Conservation (phyloP, 2,329 filamentous ascomycete species). For the Sarocladium strictum region DNA sequence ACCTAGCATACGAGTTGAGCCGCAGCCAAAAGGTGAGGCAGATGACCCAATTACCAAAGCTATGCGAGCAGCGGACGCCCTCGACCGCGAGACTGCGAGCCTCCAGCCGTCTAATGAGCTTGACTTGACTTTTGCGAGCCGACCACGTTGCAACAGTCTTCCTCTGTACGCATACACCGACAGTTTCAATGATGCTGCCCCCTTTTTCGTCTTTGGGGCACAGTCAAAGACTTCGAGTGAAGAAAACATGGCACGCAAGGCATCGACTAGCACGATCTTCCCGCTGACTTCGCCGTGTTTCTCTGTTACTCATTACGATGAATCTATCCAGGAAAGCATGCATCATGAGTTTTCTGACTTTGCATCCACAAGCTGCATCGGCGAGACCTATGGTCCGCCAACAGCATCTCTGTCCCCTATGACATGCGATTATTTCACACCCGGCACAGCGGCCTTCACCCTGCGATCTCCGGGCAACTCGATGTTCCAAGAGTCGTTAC, state of each 20-base stretch:
- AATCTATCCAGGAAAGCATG: conserved; percentile 14
- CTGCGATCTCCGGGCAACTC: conserved; percentile 29
- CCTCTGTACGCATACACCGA: conserved; percentile 40
- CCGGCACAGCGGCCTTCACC: conserved; percentile 19
- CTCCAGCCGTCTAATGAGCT: conserved; percentile 44
- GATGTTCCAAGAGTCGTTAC: conserved; percentile 33
- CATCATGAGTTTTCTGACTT: conserved; percentile 16
- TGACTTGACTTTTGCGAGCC: conserved; percentile 34
- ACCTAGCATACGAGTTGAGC: no score
- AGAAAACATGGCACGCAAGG: neutral
- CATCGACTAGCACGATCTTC: conserved; percentile 15
- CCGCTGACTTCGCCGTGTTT: conserved; percentile 20
- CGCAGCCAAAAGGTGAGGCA: neutral
- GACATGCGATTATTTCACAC: neutral
- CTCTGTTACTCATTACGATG: conserved; percentile 23
- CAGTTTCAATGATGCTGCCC: conserved; percentile 35
- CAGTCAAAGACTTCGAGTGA: conserved; percentile 4
- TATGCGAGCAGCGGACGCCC: conserved; percentile 53
- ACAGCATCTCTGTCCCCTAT: neutral
- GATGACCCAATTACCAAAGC: conserved; percentile 45
- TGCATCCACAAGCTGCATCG: conserved; percentile 26
- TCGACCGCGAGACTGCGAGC: conserved; percentile 49
- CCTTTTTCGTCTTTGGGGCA: conserved; percentile 43
- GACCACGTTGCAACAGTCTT: conserved; percentile 43
- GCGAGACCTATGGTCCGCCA: conserved; percentile 23